Evolutionary conservation across 179 eudicot species (phyloP).

Genomic region (Silene coronaria): DNA sequence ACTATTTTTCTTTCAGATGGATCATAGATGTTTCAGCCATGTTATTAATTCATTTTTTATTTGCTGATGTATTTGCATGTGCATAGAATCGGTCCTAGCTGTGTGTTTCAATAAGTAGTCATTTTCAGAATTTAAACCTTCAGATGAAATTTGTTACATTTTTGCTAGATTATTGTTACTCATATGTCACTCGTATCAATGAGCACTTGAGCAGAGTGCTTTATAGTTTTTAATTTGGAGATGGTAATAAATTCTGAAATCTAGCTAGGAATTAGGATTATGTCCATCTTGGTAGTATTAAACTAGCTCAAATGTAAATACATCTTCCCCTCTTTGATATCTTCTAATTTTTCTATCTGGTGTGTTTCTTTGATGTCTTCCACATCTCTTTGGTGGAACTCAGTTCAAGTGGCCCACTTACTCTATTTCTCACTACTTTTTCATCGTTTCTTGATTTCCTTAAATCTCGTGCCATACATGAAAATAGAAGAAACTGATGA

Average conservation of each 20-base stretch:
- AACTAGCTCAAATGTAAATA: too few relatives aligned
- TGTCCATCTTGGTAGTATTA: neutral
- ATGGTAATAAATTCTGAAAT: neutral
- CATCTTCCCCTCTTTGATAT: too few relatives aligned
- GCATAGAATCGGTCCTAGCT: neutral
- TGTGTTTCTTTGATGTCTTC: too few relatives aligned
- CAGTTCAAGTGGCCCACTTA: too few relatives aligned
- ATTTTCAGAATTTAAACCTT: neutral
- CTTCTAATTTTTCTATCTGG: too few relatives aligned
- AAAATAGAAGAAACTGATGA: too few relatives aligned
- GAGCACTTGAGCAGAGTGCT: neutral
- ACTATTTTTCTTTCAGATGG: neutral
- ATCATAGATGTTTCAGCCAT: neutral
- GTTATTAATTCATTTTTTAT: neutral
- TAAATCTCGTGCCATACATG: too few relatives aligned
- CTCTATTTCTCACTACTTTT: too few relatives aligned
- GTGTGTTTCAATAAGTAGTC: neutral
- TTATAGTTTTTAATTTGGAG: neutral
- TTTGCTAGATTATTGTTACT: constrained; percentile 1
- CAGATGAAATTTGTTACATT: neutral
- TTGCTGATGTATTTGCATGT: neutral
- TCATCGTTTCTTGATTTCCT: too few relatives aligned
- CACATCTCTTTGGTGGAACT: too few relatives aligned
- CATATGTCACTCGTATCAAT: neutral
- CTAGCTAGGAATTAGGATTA: neutral